Base-by-base conservation (phyloP, 768 basidiomycete genomes). In the Udeniomyces megalosporus region DNA sequence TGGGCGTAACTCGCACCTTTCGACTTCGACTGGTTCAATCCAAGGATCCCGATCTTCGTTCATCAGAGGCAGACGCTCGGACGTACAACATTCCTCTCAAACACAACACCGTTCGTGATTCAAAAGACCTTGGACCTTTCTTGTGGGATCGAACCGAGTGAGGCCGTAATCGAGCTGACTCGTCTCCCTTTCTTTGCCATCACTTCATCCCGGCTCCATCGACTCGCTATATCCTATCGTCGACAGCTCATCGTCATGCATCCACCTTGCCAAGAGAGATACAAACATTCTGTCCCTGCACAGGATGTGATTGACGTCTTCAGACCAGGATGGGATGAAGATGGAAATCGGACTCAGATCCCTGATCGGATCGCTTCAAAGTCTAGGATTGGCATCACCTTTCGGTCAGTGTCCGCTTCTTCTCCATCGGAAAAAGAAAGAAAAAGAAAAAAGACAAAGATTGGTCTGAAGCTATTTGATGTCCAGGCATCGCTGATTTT, bases 1-100 rank as follows among this genome's bases (percentile, higher is more conserved):
- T 74, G 14, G 74, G 74, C 5, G 72, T 71, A 5, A 68, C 74
- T 2, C 62, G 74, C n/a, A 66, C 64, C 15, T 74, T 74, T 63
- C 62, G 72, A 0, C 68, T 74, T 15, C 66, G 72, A 8, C 66
- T 71, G 2, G 52, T 60, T 6, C 51, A 54, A 49, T 44, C 47
- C 22, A 56, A 57, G 11, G 48, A 62, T 35, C 61, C 61, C 1
- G n/a, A 4, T 35, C 38, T 11, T 44, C 32, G 28, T 12, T 26
- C 5, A 15, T 10, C 22, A 1, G 42, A 62, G 62, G 51, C 2
- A 50, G 60, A 38, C 66, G 69, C 10, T 66, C 59, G 74, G 49
- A 74, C 72, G 11, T 74, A 72, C 64, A 71, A 72, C 46, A 60
- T 73, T 29, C 69, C 66, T 26, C 56, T 74, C 14, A 66, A 66